Evolutionary conservation across 768 basidiomycete species (phyloP).

Genomic region (Kwoniella heveanensis): DNA sequence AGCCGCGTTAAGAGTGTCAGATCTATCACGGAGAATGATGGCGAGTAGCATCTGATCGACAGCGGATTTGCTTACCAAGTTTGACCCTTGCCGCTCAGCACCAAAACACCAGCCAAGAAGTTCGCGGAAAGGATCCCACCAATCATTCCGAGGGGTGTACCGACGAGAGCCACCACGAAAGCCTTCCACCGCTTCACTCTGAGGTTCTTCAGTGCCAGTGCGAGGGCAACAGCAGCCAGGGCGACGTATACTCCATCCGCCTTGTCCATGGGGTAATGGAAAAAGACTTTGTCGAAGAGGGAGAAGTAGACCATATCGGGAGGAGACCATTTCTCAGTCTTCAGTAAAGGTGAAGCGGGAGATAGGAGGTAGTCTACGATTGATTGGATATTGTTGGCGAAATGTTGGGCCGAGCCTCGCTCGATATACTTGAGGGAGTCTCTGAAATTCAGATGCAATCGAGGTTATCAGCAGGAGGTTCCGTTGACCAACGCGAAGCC

Average conservation of each 20-base stretch:
- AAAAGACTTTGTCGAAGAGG: conserved; percentile 67
- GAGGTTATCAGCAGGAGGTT: no score
- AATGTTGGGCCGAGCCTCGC: conserved; percentile 81
- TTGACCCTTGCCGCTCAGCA: conserved; percentile 68
- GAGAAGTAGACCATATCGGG: conserved; percentile 69
- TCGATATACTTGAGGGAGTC: conserved; percentile 84
- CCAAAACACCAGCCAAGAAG: conserved; percentile 70
- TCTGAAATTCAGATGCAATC: no score
- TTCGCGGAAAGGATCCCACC: conserved; percentile 71
- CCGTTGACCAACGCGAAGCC: no score
- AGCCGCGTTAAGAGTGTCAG: conserved; percentile 7
- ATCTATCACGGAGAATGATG: neutral
- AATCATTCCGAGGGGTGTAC: conserved; percentile 61
- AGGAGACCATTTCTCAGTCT: conserved; percentile 63
- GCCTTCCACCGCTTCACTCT: conserved; percentile 38
- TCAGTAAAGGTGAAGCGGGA: conserved; percentile 58
- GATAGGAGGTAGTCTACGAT: conserved; percentile 75
- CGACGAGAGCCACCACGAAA: conserved; percentile 59
- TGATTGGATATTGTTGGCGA: conserved; percentile 83
- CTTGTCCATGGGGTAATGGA: conserved; percentile 69
- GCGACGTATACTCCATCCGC: conserved; percentile 67
- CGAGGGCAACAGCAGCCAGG: conserved; percentile 58
- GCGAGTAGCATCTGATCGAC: no score
- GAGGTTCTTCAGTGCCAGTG: conserved; percentile 56
- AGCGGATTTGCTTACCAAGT: conserved; percentile 71